Evolutionary conservation across 306 rosid genomes (phyloP), one percentile per base, ranked within the genome.

Genomic region (Cucumis melo): DNA sequence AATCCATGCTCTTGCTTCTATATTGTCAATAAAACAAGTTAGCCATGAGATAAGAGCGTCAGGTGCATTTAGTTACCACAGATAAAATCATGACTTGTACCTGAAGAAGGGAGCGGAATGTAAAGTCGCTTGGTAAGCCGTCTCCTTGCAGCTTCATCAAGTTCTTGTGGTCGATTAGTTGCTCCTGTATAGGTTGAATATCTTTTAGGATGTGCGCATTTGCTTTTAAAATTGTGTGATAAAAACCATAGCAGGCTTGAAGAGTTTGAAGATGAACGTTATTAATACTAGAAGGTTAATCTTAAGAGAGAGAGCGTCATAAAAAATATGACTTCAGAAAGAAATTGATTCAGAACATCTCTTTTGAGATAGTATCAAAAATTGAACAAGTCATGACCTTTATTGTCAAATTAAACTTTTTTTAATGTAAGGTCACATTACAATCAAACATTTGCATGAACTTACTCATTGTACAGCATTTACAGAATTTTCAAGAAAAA

Each of bases 141-240:
- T 87, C 99, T 89, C 68, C 97, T 86, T 58, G 99, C 99, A 65
- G 96, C 99, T 88, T 90, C 99, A 83, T 92, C 99, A 66, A 92
- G 97, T 81, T 92, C 99, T 79, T 92, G 95, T 51, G 99, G 97
- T 73, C 96, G 93, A 81, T 94, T 94, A 53, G 97, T 92, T 62
- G 99, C 99, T 73, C 97, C 97, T 94, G 85, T 42, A 68, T 65
- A 78, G 83, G 68, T 58, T 67, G 66, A 66, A 66, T 77, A 50
- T 79, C 48, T 74, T 74, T 70, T 73, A 73, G 27, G 75, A 68
- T 34, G 73, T 73, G 65, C 11, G 27, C 42, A 58, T 38, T 58
- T 75, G 42, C 79, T 29, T 15, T 63, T 27, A 32, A 77, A 74
- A 71, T 73, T 23, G 67, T 73, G 73, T 48, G 38, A 71, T 51